Conservation (phyloP, 495 filamentous ascomycete genomes). For the Darksidea phi region DNA sequence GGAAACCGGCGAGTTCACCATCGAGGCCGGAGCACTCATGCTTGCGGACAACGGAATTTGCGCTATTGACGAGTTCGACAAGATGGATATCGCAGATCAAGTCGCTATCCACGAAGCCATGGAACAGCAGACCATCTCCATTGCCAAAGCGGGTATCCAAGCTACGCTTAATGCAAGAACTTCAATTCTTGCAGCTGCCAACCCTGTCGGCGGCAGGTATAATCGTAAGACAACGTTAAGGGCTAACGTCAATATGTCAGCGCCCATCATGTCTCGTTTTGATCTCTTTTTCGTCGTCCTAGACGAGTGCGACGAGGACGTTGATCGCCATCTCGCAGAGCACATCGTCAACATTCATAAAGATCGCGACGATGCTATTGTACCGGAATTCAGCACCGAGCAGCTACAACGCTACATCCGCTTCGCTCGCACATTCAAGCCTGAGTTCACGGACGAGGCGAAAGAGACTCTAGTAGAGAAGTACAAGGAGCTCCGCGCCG, state of each 20-base stretch:
- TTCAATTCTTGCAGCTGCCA: conserved; percentile 92
- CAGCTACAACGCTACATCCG: conserved; percentile 97
- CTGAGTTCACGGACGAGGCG: conserved; percentile 86
- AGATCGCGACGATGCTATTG: conserved; percentile 82
- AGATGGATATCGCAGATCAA: conserved; percentile 98
- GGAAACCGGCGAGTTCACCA: conserved; percentile 97
- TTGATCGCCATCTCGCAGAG: conserved; percentile 85
- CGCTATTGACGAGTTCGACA: conserved; percentile 99
- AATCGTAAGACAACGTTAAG: conserved; percentile 92
- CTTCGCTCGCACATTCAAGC: conserved; percentile 91
- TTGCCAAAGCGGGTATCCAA: conserved; percentile 98
- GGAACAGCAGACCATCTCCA: conserved; percentile 99
- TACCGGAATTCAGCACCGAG: conserved; percentile 92
- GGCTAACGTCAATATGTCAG: conserved; percentile 96
- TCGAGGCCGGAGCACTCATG: conserved; percentile 98
- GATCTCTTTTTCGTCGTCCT: conserved; percentile 98
- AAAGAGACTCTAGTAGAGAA: conserved; percentile 81
- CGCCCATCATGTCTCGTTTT: conserved; percentile 98
- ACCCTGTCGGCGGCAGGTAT: conserved; percentile 93
- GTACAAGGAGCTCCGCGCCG: conserved; percentile 92
- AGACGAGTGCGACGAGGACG: conserved; percentile 89
- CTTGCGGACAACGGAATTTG: conserved; percentile 96
- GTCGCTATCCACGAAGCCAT: conserved; percentile 99
- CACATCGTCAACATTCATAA: conserved; percentile 96
- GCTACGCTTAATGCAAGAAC: conserved; percentile 95